Conservation (phyloP, 129 eudicot species). For the Flaveria ramosissima region DNA sequence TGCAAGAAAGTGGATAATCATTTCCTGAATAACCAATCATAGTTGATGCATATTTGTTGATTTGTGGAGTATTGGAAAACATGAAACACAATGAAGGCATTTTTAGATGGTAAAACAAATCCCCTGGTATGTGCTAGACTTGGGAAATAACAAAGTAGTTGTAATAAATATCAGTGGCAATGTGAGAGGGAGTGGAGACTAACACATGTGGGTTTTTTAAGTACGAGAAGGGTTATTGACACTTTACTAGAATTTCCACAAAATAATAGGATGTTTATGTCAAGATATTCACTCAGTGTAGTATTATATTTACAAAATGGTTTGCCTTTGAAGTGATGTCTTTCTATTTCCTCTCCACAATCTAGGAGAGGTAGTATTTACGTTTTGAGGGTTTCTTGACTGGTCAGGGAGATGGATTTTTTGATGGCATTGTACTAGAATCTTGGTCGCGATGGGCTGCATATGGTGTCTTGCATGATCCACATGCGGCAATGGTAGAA, state of each 20-base stretch:
- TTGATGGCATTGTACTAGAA: slow-evolving; percentile 81
- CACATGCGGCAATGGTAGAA: slow-evolving; percentile 75
- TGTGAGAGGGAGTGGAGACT: not conserved
- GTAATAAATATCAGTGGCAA: not conserved
- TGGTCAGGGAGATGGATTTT: slow-evolving; percentile 78
- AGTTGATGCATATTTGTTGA: slow-evolving; percentile 4
- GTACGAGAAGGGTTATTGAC: not conserved
- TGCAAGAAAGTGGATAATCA: slow-evolving; percentile 7
- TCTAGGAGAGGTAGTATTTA: slow-evolving; percentile 8
- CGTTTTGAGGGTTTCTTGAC: slow-evolving; percentile 14
- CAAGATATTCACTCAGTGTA: not conserved
- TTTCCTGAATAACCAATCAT: not conserved
- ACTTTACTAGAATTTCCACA: no score
- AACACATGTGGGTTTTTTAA: not conserved
- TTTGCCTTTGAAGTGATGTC: slow-evolving; percentile 11
- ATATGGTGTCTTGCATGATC: slow-evolving; percentile 79
- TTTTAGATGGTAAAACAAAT: not conserved
- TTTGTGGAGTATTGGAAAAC: slow-evolving; percentile 4
- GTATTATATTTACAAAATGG: slow-evolving; percentile 4
- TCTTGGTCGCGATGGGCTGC: slow-evolving; percentile 99
- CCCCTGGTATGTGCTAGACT: not conserved
- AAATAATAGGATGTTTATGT: not conserved
- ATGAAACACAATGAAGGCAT: slow-evolving; percentile 9
- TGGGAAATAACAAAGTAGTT: not conserved
- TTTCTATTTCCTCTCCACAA: not conserved